These are phyloP conservation scores for Ganoderma sp. DNA, from an alignment of 1,284 basidiomycete genomes.

Conservation along the genomic window DNA sequence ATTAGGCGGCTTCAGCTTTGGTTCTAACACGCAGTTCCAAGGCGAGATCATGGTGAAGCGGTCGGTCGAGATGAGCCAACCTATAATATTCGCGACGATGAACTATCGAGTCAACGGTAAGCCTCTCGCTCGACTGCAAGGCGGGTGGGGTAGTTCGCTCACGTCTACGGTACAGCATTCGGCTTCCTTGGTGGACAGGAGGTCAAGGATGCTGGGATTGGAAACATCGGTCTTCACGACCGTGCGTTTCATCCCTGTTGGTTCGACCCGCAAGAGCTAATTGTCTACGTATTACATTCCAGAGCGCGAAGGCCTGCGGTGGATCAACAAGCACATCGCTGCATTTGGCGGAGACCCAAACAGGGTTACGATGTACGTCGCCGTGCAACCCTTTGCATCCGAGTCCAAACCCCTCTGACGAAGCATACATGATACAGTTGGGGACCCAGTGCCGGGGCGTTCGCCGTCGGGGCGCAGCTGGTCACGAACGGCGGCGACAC, in stretches of 20 bases:
- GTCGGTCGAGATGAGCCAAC: background rate
- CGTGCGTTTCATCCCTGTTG: conserved; percentile 43
- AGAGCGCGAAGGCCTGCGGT: conserved; percentile 52
- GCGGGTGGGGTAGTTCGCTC: too few species aligned
- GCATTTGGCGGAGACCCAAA: conserved; percentile 47
- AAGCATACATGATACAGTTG: conserved; percentile 33
- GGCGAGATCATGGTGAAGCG: background rate
- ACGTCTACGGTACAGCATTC: background rate
- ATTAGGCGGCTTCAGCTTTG: too few species aligned
- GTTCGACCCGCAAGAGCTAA: background rate
- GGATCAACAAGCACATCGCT: conserved; percentile 53
- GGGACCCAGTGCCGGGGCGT: conserved; percentile 50
- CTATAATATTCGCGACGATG: background rate
- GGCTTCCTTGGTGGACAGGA: conserved; percentile 43
- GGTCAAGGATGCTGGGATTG: conserved; percentile 50
- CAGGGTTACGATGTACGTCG: conserved; percentile 40
- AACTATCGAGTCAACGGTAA: background rate
- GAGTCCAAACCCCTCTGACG: background rate
- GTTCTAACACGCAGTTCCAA: too few species aligned
- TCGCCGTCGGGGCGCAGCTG: conserved; percentile 44
- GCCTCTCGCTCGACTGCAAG: too few species aligned
- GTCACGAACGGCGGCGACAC: conserved; percentile 41
- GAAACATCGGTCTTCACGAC: conserved; percentile 43
- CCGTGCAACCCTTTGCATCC: background rate
- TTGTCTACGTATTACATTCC: too few species aligned